Percentiles rank a stretch among this genome's conserved stretches.
phyloP scores from a whole-genome alignment of 2,329 filamentous ascomycete species.

The Emergomyces orientalis region DNA sequence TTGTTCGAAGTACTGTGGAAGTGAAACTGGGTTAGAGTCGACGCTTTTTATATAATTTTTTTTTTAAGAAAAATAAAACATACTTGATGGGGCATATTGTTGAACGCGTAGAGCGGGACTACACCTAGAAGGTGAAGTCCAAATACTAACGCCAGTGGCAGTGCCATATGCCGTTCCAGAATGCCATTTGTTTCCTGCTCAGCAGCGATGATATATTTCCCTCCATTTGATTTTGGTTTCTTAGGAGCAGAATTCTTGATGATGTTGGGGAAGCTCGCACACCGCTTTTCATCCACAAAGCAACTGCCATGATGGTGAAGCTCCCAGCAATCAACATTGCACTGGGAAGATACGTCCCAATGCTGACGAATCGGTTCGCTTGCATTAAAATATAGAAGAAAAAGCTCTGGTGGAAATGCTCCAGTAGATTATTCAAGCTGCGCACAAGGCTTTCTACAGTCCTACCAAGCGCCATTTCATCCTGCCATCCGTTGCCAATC shows the following conservation, averaged over 20 bases:
- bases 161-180: conserved; percentile 33
- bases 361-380: conserved; percentile 87
- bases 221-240: conserved; percentile 24
- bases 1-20: conserved; percentile 46
- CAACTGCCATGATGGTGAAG: conserved; percentile 91
- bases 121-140: conserved; percentile 66
- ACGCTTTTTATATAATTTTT: too few relatives aligned
- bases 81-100: conserved; percentile 59
- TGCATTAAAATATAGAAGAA: conserved; percentile 98
- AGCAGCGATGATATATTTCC: conserved; percentile 14
- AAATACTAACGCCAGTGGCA: conserved; percentile 60
- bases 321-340: conserved; percentile 95
- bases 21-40: conserved; percentile 15
- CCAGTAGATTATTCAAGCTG: conserved; percentile 89
- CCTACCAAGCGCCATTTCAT: conserved; percentile 90
- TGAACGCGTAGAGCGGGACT: conserved; percentile 79
- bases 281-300: conserved; percentile 86
- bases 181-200: conserved; percentile 19
- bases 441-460: conserved; percentile 84
- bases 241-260: conserved; percentile 22
- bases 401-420: conserved; percentile 97
- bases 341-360: conserved; percentile 91
- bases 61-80: too few relatives aligned
- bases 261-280: conserved; percentile 7
- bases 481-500: conserved; percentile 85